Conservation (phyloP, 192 early-diverging fungal species). For the Coemansia sp. region DNA sequence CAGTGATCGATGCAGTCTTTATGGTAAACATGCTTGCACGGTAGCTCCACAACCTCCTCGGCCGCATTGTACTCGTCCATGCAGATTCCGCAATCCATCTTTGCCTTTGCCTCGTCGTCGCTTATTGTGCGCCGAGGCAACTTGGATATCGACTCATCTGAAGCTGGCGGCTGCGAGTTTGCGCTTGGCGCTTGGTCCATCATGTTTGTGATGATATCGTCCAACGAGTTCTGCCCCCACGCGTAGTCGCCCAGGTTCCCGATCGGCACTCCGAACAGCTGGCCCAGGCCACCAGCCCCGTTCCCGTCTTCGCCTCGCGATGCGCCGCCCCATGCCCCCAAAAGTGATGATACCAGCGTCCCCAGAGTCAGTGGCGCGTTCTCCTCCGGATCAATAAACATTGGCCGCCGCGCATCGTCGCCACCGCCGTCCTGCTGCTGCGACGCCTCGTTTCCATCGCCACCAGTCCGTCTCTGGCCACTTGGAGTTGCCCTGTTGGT, state of each 20-base stretch:
- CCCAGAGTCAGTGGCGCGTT: slow-evolving; percentile 43
- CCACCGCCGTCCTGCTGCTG: slow-evolving; percentile 7
- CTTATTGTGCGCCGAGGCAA: slow-evolving; percentile 61
- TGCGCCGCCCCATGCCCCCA: slow-evolving; percentile 41
- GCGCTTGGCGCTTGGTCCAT: slow-evolving; percentile 71
- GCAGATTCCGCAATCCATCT: slow-evolving; percentile 83
- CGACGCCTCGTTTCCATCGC: background rate
- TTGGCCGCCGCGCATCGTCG: slow-evolving; percentile 29
- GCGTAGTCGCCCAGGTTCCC: slow-evolving; percentile 82
- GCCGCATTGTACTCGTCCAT: slow-evolving; percentile 80
- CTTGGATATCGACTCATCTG: slow-evolving; percentile 69
- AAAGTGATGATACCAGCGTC: slow-evolving; percentile 44
- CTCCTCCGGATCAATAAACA: slow-evolving; percentile 48
- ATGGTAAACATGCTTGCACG: slow-evolving; percentile 91
- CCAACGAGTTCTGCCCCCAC: slow-evolving; percentile 76
- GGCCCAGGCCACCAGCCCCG: slow-evolving; percentile 17
- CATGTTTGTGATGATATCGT: slow-evolving; percentile 85
- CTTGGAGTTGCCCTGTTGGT: background rate
- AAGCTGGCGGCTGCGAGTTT: slow-evolving; percentile 71
- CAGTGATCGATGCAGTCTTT: slow-evolving; percentile 85
- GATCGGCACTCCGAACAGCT: slow-evolving; percentile 50
- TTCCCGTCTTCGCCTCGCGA: slow-evolving; percentile 28
- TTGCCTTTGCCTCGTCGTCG: slow-evolving; percentile 58
- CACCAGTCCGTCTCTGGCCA: background rate
- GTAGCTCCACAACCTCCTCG: slow-evolving; percentile 67